phyloP scores from a whole-genome alignment of 2,329 filamentous ascomycete genomes.

The Ophiostoma populinum region DNA sequence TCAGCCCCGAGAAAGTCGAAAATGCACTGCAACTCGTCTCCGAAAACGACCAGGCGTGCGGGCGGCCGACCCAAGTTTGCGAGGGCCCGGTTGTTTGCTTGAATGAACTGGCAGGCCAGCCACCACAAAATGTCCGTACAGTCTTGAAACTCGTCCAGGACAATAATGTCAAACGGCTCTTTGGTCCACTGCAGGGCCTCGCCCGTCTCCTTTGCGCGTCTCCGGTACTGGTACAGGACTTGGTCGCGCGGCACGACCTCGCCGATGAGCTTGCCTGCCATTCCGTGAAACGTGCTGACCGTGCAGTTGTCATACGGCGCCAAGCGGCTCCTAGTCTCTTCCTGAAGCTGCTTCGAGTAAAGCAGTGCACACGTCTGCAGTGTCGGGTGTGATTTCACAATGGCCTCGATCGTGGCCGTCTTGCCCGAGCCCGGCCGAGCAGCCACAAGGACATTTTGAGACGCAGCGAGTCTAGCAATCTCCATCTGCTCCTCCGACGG shows the following conservation, averaged over 20 bases:
- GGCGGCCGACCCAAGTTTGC: neutral
- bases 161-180: neutral
- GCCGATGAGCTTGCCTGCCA: neutral
- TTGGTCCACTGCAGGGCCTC: neutral
- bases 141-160: neutral
- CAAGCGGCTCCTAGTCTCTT: neutral
- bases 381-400: neutral
- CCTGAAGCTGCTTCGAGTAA: neutral
- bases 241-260: neutral
- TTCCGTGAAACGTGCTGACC: neutral
- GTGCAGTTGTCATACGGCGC: neutral
- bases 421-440: neutral
- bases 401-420: neutral
- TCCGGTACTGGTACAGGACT: neutral
- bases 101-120: neutral
- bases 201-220: neutral
- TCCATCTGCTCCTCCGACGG: neutral
- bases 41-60: neutral
- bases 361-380: neutral
- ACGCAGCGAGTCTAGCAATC: neutral
- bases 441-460: neutral
- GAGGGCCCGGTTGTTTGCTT: neutral
- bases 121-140: neutral
- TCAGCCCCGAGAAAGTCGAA: neutral
- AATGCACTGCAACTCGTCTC: neutral